Evolutionary conservation across 2,329 filamentous ascomycete genomes (phyloP).

Genomic region (Dothidotthia symphoricarpi): DNA sequence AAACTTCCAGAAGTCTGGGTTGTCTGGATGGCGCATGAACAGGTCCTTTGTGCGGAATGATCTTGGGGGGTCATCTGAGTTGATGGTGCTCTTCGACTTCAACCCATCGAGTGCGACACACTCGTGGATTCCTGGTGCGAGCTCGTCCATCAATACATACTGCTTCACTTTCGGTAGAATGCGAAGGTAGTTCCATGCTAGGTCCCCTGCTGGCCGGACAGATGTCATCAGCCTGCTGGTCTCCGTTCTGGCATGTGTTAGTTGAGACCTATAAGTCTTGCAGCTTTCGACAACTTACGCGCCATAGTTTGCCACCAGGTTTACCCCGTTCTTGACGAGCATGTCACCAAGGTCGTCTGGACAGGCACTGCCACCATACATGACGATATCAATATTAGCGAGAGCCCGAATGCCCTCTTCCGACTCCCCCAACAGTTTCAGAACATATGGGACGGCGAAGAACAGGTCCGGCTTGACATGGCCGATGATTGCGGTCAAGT

Average conservation of each 20-base stretch:
- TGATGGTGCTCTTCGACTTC: conserved; percentile 42
- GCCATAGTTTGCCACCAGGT: conserved; percentile 58
- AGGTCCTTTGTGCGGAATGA: conserved; percentile 53
- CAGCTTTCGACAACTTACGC: conserved; percentile 42
- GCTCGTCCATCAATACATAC: conserved; percentile 45
- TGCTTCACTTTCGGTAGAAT: conserved; percentile 42
- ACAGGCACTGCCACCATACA: conserved; percentile 59
- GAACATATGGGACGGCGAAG: conserved; percentile 61
- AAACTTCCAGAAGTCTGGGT: conserved; percentile 50
- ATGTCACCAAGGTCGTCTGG: conserved; percentile 59
- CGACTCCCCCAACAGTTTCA: conserved; percentile 62
- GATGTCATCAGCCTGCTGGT: conserved; percentile 63
- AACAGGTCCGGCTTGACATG: conserved; percentile 52
- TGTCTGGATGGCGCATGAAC: conserved; percentile 48
- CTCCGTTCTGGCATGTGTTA: conserved; percentile 52
- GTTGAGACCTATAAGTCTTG: neutral
- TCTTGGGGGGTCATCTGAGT: conserved; percentile 44
- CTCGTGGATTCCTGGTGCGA: conserved; percentile 42
- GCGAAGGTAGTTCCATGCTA: conserved; percentile 61
- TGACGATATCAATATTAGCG: conserved; percentile 51
- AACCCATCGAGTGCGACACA: conserved; percentile 42
- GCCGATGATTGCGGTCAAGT: conserved; percentile 13
- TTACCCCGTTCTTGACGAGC: conserved; percentile 54
- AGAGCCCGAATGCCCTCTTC: conserved; percentile 54
- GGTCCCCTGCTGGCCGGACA: conserved; percentile 53